Evolutionary conservation across 768 basidiomycete species (phyloP).

Genomic region (Asterophora lycoperdoides): DNA sequence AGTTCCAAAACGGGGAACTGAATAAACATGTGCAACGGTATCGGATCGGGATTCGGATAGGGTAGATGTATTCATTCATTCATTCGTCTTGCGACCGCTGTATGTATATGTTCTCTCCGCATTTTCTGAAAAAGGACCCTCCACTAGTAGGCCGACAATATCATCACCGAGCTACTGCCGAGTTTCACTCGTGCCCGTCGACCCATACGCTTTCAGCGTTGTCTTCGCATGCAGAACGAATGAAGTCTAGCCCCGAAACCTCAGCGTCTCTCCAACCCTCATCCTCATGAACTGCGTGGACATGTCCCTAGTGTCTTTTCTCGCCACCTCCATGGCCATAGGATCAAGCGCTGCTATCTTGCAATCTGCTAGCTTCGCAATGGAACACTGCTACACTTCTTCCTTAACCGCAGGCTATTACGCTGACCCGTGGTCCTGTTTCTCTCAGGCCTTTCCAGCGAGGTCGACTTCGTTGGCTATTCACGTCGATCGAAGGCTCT

Average conservation of each 20-base stretch:
- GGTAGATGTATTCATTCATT: too few relatives aligned
- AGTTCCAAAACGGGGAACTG: slow-evolving; percentile 13
- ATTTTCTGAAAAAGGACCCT: too few relatives aligned
- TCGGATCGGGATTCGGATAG: neutral
- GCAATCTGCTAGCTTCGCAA: neutral
- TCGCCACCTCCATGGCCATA: neutral
- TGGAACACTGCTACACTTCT: neutral
- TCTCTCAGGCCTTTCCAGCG: neutral
- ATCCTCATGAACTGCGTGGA: too few relatives aligned
- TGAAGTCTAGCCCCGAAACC: too few relatives aligned
- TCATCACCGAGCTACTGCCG: too few relatives aligned
- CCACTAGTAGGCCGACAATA: too few relatives aligned
- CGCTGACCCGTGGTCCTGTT: neutral
- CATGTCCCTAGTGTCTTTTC: neutral
- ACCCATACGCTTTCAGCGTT: too few relatives aligned
- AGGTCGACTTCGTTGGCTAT: neutral
- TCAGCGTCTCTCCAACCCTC: neutral
- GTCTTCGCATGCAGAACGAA: too few relatives aligned
- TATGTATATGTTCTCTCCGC: too few relatives aligned
- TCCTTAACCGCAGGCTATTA: slow-evolving; percentile 1
- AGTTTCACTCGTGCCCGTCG: too few relatives aligned
- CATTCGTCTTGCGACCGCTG: too few relatives aligned
- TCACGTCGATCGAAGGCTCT: too few relatives aligned
- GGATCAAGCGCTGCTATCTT: neutral
- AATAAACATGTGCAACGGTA: slow-evolving; percentile 10